A percentile compares a stretch with the other conserved stretches of the same genome.
These are phyloP conservation scores for Rhodomyrtus psidioides DNA, from an alignment of 441 rosid genomes.

Conservation along the genomic window DNA sequence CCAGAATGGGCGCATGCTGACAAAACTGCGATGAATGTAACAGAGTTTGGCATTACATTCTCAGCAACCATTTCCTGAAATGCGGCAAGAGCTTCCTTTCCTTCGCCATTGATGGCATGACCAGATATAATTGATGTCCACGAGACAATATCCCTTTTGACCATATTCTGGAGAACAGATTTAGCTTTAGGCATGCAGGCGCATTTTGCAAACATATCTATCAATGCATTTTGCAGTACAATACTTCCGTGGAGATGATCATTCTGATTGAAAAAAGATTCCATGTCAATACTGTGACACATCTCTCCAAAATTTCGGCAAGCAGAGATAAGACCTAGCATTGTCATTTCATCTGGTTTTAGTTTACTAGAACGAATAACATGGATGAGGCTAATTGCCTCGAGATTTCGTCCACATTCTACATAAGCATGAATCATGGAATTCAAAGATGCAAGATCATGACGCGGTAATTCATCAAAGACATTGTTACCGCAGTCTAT, in stretches of 20 bases:
- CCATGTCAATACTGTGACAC: conserved; percentile 13
- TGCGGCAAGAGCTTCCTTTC: conserved; percentile 22
- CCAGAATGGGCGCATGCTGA: conserved; percentile 29
- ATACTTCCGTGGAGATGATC: conserved; percentile 14
- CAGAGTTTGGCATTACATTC: conserved; percentile 23
- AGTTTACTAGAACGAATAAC: conserved; percentile 7
- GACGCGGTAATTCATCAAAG: conserved; percentile 12
- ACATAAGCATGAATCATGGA: conserved; percentile 26
- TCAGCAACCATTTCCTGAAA: conserved; percentile 20
- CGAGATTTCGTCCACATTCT: conserved; percentile 6
- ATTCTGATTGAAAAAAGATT: conserved; percentile 8
- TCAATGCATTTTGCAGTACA: conserved; percentile 21
- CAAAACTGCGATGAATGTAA: conserved; percentile 30
- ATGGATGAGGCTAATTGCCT: conserved; percentile 20
- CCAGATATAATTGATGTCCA: conserved; percentile 35
- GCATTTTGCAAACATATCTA: conserved; percentile 27
- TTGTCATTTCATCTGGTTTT: conserved; percentile 19
- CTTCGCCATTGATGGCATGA: conserved; percentile 32
- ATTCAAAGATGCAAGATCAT: conserved; percentile 15
- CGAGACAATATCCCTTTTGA: conserved; percentile 20
- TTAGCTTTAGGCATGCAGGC: conserved; percentile 20
- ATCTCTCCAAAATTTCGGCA: conserved; percentile 19
- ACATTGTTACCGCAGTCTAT: conserved; percentile 15
- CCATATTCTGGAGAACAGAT: conserved; percentile 13
- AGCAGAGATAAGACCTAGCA: conserved; percentile 19